A percentile compares a stretch with the other conserved stretches of the same genome.
These are phyloP conservation scores for Lactarius hengduanensis DNA, from an alignment of 768 basidiomycete species.

Conservation along the genomic window DNA sequence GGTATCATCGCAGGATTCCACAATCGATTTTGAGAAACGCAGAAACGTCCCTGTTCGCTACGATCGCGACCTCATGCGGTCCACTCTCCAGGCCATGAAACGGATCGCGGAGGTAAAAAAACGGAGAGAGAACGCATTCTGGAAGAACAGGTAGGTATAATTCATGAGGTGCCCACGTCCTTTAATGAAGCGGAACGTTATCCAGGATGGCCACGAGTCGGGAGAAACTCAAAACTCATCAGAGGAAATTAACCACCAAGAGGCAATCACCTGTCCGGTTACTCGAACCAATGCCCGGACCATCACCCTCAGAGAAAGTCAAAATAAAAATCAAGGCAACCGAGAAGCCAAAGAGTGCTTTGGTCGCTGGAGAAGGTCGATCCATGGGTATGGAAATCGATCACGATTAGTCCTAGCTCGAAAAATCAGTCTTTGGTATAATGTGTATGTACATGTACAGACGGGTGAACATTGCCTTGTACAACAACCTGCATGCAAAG, in stretches of 20 bases:
- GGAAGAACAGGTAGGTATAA: slow-evolving; percentile 72
- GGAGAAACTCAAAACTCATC: slow-evolving; percentile 73
- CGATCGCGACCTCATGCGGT: slow-evolving; percentile 89
- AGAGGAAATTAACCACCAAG: slow-evolving; percentile 60
- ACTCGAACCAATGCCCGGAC: slow-evolving; percentile 56
- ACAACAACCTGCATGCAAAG: neutral
- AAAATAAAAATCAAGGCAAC: slow-evolving; percentile 79
- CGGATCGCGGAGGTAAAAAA: slow-evolving; percentile 89
- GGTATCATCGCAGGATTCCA: slow-evolving; percentile 70
- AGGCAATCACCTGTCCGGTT: slow-evolving; percentile 59
- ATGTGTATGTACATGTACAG: neutral
- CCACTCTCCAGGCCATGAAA: slow-evolving; percentile 96
- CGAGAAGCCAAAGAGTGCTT: slow-evolving; percentile 62
- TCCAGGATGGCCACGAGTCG: slow-evolving; percentile 80
- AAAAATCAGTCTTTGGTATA: neutral
- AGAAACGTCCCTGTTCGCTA: slow-evolving; percentile 97
- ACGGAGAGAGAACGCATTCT: slow-evolving; percentile 91
- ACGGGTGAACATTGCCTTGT: slow-evolving; percentile 2
- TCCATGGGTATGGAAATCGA: slow-evolving; percentile 93
- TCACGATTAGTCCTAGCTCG: slow-evolving; percentile 50
- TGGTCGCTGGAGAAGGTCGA: slow-evolving; percentile 79
- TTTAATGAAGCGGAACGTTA: slow-evolving; percentile 1
- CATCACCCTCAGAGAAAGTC: slow-evolving; percentile 47
- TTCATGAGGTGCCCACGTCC: neutral
- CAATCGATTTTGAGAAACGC: slow-evolving; percentile 98